These are phyloP conservation scores for Rhodotorula sphaerocarpa DNA, from an alignment of 768 basidiomycete genomes.

Conservation along the genomic window DNA sequence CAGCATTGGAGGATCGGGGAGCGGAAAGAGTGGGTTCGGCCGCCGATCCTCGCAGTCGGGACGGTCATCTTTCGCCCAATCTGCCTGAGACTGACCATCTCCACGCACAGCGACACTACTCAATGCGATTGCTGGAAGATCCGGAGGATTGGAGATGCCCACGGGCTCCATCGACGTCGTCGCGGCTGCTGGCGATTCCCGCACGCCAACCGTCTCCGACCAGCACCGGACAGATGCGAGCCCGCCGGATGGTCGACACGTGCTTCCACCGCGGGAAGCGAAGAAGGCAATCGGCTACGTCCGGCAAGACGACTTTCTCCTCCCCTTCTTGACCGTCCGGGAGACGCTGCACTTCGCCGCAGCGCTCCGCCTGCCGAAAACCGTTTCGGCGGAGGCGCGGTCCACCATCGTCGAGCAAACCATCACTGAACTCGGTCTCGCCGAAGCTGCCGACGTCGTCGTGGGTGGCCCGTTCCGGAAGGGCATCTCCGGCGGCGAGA, in stretches of 20 bases:
- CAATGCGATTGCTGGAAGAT: conserved; percentile 39
- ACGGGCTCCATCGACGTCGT: conserved; percentile 37
- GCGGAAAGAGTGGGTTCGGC: conserved; percentile 40
- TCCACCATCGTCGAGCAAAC: conserved; percentile 48
- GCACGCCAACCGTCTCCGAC: too few relatives aligned
- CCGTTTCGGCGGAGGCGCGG: conserved; percentile 40
- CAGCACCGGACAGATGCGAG: too few relatives aligned
- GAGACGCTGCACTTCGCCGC: conserved; percentile 43
- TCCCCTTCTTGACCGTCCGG: conserved; percentile 42
- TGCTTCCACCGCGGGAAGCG: not conserved
- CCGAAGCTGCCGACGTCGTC: conserved; percentile 47
- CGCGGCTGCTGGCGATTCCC: too few relatives aligned
- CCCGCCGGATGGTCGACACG: too few relatives aligned
- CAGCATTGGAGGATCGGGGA: conserved; percentile 27
- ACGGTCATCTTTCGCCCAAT: not conserved
- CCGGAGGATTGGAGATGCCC: conserved; percentile 17
- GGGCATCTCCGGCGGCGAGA: conserved; percentile 55
- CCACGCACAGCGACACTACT: conserved; percentile 39
- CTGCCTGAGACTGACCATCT: not conserved
- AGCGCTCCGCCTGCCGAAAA: conserved; percentile 47
- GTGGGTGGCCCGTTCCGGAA: conserved; percentile 53
- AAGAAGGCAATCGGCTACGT: conserved; percentile 42
- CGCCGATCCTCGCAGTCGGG: not conserved
- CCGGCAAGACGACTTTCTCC: conserved; percentile 42
- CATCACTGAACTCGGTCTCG: conserved; percentile 48